Conservation (phyloP, 2,329 filamentous ascomycete species). For the Xylariaceae sp. region DNA sequence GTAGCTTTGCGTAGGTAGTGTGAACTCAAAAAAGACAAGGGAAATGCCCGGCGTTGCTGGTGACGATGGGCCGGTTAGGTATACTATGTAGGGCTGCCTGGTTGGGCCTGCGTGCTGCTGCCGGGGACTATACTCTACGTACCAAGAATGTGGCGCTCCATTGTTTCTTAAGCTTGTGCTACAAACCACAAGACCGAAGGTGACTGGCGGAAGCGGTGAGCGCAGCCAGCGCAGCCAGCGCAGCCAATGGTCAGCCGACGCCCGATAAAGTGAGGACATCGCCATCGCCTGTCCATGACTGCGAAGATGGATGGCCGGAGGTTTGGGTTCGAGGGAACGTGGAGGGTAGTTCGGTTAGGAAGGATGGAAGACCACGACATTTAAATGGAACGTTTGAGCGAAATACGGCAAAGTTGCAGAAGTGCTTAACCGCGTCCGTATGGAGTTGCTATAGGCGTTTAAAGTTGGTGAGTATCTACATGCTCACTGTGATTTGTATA, state of each 20-base stretch:
- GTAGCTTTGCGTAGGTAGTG: background rate
- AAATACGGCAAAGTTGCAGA: no score
- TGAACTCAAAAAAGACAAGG: background rate
- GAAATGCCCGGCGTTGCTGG: background rate
- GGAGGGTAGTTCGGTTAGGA: no score
- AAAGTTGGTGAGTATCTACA: no score
- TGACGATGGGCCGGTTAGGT: background rate
- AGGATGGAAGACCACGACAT: background rate
- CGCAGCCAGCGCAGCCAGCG: background rate
- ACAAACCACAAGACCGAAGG: conserved; percentile 8
- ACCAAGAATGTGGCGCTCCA: conserved; percentile 9
- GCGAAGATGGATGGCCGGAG: background rate
- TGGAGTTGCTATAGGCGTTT: no score
- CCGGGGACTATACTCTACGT: conserved; percentile 2
- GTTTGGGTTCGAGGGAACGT: background rate
- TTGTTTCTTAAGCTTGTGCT: conserved; percentile 13
- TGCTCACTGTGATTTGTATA: no score
- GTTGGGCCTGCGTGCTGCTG: background rate
- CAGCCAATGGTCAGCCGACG: background rate
- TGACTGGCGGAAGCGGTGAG: conserved; percentile 17
- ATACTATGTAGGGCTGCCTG: conserved; percentile 11
- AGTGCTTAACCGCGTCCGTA: no score
- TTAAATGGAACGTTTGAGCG: background rate
- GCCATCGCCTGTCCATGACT: background rate
- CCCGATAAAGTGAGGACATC: conserved; percentile 13